These are phyloP conservation scores for Eucalyptus caleyi DNA, from an alignment of 345 rosid species.

Conservation along the genomic window DNA sequence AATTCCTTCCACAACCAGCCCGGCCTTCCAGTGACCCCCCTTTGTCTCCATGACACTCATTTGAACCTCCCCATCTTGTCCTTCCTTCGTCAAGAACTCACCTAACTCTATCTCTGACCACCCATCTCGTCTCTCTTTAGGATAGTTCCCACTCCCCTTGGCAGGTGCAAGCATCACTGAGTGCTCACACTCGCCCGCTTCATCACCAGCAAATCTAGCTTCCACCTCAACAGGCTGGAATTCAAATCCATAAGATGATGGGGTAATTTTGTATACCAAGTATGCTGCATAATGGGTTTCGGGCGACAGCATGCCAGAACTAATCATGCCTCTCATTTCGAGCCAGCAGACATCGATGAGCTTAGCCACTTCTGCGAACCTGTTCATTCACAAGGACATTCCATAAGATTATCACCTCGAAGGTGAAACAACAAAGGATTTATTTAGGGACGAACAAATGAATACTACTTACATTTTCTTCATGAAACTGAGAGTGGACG, in stretches of 20 bases:
- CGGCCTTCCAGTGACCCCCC: neutral
- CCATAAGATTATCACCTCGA: neutral
- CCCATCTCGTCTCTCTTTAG: constrained; percentile 6
- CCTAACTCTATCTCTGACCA: constrained; percentile 23
- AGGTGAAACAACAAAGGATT: neutral
- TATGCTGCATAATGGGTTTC: neutral
- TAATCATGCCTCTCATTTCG: neutral
- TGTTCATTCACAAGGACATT: neutral
- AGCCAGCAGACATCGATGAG: neutral
- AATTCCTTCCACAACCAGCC: constrained; percentile 18
- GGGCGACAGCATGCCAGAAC: neutral
- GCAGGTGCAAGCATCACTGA: neutral
- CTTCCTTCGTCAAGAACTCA: neutral
- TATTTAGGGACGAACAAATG: neutral
- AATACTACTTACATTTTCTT: neutral
- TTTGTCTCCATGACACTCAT: constrained; percentile 3
- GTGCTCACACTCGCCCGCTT: neutral
- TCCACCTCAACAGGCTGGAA: neutral
- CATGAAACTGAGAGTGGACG: neutral
- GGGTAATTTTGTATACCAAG: neutral
- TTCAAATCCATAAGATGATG: neutral
- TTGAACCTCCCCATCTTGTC: neutral
- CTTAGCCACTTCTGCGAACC: neutral
- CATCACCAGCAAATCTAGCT: neutral
- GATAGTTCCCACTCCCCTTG: neutral